Evolutionary conservation across 73 alveolate genomes (phyloP).

Genomic region (Tetrahymena thermophila): DNA sequence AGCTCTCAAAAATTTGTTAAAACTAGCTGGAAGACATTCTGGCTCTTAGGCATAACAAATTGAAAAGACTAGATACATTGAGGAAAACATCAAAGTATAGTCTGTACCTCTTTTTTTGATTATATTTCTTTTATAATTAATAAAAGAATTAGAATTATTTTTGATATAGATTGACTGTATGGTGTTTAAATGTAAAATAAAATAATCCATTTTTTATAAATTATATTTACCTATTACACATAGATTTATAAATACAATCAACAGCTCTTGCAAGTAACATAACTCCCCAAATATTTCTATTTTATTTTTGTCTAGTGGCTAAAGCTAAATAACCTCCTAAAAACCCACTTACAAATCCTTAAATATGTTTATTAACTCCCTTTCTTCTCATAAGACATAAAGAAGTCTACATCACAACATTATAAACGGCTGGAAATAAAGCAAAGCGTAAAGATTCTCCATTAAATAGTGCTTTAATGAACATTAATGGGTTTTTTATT

Average conservation of each 20-base stretch:
- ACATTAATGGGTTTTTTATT: background rate
- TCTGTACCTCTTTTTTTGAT: background rate
- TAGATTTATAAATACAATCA: background rate
- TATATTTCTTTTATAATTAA: background rate
- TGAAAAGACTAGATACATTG: background rate
- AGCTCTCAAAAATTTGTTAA: background rate
- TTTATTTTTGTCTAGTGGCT: background rate
- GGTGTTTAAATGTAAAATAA: background rate
- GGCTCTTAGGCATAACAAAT: background rate
- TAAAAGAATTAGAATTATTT: background rate
- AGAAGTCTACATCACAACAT: background rate
- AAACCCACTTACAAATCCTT: background rate
- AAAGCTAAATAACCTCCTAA: background rate
- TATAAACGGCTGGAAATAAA: background rate
- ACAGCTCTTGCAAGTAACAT: background rate
- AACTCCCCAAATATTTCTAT: background rate
- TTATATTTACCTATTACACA: background rate
- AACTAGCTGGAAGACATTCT: background rate
- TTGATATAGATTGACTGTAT: background rate
- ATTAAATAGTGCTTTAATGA: background rate
- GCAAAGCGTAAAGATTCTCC: background rate
- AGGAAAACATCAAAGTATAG: background rate
- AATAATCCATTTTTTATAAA: too few species aligned
- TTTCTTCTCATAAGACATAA: background rate
- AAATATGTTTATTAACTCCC: background rate